Base-by-base conservation (phyloP, 306 rosid genomes). In the Geum urbanum region DNA sequence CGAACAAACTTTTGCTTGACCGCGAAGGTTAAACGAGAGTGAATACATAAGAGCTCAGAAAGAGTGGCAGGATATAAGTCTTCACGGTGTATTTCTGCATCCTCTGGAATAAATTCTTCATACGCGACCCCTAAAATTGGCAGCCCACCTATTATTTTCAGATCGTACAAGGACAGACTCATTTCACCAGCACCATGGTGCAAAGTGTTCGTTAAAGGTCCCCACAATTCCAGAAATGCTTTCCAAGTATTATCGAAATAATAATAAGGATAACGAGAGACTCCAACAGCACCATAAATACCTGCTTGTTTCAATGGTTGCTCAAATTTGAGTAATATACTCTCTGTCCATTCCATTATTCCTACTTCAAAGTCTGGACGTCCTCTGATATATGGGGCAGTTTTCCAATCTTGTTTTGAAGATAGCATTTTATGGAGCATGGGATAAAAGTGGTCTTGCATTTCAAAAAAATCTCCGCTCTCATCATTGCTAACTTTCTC, bases 291-390 rank as follows among this genome's bases (percentile, higher is more conserved):
- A 0, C 68, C 52, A 62, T 20, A 51, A 11, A 51, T 51, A 5
- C 56, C 24, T 0, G 22, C 22, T 1, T 7, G 0, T 0, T n/a
- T 2, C 9, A n/a, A 1, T 0, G 8, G 1, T 0, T 51, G 3
- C 5, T 7, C 27, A 53, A 53, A 53, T 8, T 50, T 5, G 2
- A 0, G 15, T 4, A 51, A 1, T 15, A n/a, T 51, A 7, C 9
- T 16, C 2, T 51, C 10, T 6, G 56, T 51, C 56, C 56, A 51
- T n/a, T 51, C 24, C 7, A 18, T 4, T 2, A n/a, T 18, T 9
- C 24, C 56, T 5, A 12, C 9, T 1, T 51, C 56, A 51, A 51
- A 51, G 0, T 6, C 24, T 0, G 56, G 22, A 2, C 24, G 24
- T 4, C 24, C 56, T 18, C 19, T 18, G 2, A 51, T 12, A 18